Evolutionary conservation across 2,329 filamentous ascomycete genomes (phyloP).

Genomic region (Fusarium compactum): DNA sequence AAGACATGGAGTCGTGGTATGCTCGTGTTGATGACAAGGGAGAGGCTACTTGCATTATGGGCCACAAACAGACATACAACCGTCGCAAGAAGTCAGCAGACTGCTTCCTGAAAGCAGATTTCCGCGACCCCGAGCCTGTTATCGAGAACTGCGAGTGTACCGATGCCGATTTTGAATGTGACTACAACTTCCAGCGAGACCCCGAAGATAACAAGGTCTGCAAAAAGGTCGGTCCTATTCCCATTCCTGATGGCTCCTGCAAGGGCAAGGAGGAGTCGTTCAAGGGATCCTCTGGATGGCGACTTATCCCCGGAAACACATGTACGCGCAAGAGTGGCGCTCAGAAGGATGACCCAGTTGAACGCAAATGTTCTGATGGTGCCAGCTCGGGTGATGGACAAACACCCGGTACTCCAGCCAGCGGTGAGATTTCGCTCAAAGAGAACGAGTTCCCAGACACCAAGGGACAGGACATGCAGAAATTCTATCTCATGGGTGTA

Average conservation of each 20-base stretch:
- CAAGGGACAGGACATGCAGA: slow-evolving; percentile 63
- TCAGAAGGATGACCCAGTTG: slow-evolving; percentile 78
- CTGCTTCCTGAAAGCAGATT: slow-evolving; percentile 89
- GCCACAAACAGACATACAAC: slow-evolving; percentile 88
- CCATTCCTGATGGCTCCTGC: slow-evolving; percentile 79
- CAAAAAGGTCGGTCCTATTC: slow-evolving; percentile 70
- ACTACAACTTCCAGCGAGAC: slow-evolving; percentile 85
- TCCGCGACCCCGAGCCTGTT: slow-evolving; percentile 79
- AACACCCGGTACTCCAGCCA: slow-evolving; percentile 65
- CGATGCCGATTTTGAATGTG: slow-evolving; percentile 91
- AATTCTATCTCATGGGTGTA: slow-evolving; percentile 83
- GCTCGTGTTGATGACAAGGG: slow-evolving; percentile 85
- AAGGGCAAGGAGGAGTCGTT: slow-evolving; percentile 77
- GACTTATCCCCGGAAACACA: slow-evolving; percentile 86
- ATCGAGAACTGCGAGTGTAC: slow-evolving; percentile 84
- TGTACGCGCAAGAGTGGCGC: slow-evolving; percentile 72
- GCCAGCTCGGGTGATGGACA: slow-evolving; percentile 48
- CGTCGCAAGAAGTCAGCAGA: slow-evolving; percentile 88
- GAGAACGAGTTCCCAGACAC: slow-evolving; percentile 71
- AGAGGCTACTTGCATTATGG: slow-evolving; percentile 92
- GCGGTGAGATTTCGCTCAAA: slow-evolving; percentile 73
- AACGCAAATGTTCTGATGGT: slow-evolving; percentile 80
- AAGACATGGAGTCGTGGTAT: slow-evolving; percentile 89
- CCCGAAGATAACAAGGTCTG: slow-evolving; percentile 77
- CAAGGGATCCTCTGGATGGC: slow-evolving; percentile 88